These are phyloP conservation scores for Podaxis pistillaris DNA, from an alignment of 768 basidiomycete species.

Conservation along the genomic window DNA sequence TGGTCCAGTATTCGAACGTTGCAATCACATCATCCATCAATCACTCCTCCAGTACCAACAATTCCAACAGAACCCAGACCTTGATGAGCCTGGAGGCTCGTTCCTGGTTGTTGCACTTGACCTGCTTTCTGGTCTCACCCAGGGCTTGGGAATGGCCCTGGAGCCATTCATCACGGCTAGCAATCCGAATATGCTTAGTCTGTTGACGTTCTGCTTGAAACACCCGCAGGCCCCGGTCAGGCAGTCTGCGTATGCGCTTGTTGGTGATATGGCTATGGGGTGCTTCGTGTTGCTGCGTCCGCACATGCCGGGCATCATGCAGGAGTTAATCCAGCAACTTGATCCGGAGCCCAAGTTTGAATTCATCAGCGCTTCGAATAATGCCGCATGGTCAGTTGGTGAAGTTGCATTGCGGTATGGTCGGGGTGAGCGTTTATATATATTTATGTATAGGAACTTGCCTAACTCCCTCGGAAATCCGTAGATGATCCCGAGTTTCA, in stretches of 20 bases:
- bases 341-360: slow-evolving; percentile 92
- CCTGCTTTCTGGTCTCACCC: slow-evolving; percentile 91
- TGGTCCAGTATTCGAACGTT: slow-evolving; percentile 89
- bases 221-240: slow-evolving; percentile 95
- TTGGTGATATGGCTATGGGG: slow-evolving; percentile 97
- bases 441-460: neutral
- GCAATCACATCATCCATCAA: slow-evolving; percentile 79
- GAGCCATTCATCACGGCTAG: slow-evolving; percentile 67
- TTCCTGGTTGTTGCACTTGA: slow-evolving; percentile 99
- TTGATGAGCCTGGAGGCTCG: slow-evolving; percentile 94
- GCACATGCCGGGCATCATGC: slow-evolving; percentile 86
- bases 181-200: slow-evolving; percentile 74
- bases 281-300: slow-evolving; percentile 87
- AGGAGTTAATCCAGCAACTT: slow-evolving; percentile 84
- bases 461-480: slow-evolving; percentile 1
- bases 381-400: slow-evolving; percentile 99
- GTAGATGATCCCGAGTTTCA: slow-evolving; percentile 83
- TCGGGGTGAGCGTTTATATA: slow-evolving; percentile 46
- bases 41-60: slow-evolving; percentile 84
- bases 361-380: slow-evolving; percentile 96
- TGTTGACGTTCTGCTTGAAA: slow-evolving; percentile 88
- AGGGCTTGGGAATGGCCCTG: slow-evolving; percentile 82
- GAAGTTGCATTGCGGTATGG: slow-evolving; percentile 95
- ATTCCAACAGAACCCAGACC: slow-evolving; percentile 83
- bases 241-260: slow-evolving; percentile 96